Evolutionary conservation across 345 rosid species (phyloP).

Genomic region (Melastoma malabathricum): DNA sequence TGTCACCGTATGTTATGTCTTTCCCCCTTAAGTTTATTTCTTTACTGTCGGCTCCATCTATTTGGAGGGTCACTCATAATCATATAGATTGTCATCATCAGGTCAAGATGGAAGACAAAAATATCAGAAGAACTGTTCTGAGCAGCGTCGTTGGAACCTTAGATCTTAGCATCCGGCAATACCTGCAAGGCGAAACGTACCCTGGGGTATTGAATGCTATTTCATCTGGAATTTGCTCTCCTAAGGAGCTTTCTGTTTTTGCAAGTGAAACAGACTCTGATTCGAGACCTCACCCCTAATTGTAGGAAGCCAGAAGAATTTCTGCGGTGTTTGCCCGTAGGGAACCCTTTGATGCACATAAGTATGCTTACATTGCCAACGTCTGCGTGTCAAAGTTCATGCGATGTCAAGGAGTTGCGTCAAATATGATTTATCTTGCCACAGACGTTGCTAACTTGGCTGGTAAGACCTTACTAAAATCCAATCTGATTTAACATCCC

Average conservation of each 20-base stretch:
- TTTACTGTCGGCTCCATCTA: too few relatives aligned
- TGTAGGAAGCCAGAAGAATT: slow-evolving; percentile 11
- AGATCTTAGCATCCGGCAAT: slow-evolving; percentile 15
- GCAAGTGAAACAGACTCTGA: background rate
- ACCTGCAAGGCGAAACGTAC: slow-evolving; percentile 14
- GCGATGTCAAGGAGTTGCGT: slow-evolving; percentile 14
- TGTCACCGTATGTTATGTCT: slow-evolving; percentile 10
- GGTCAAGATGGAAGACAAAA: slow-evolving; percentile 17
- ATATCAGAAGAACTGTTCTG: slow-evolving; percentile 16
- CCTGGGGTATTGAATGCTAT: slow-evolving; percentile 12
- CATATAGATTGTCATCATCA: slow-evolving; percentile 1
- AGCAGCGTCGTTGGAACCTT: slow-evolving; percentile 17
- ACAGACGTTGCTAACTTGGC: slow-evolving; percentile 9
- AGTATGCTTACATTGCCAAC: slow-evolving; percentile 16
- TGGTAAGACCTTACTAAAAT: slow-evolving; percentile 6
- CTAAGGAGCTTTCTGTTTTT: background rate
- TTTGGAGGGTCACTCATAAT: too few relatives aligned
- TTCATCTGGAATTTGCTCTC: background rate
- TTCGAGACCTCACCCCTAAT: background rate
- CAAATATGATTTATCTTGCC: slow-evolving; percentile 15
- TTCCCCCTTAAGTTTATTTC: too few relatives aligned
- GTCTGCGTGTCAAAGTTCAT: slow-evolving; percentile 16
- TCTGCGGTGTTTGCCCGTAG: slow-evolving; percentile 12
- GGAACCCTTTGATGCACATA: slow-evolving; percentile 12
- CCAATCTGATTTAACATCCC: background rate